phyloP scores from a whole-genome alignment of 768 basidiomycete species.

The Tulasnella sp. region DNA sequence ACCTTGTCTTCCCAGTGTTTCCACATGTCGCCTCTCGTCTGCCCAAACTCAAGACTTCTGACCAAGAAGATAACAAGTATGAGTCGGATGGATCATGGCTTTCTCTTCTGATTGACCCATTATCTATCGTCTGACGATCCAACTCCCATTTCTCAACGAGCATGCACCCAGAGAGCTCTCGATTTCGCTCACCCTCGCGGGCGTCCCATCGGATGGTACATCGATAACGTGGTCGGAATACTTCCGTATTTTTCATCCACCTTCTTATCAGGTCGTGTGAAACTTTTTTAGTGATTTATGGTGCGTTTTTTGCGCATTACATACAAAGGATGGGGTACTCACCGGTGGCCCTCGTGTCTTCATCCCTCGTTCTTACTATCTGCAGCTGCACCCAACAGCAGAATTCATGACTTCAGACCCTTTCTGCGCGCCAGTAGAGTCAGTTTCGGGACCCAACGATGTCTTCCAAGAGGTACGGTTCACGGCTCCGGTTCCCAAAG shows the following conservation, averaged over 20 bases:
- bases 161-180: not conserved
- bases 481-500: not conserved
- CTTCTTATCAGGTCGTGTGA: not conserved
- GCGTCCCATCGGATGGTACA: not conserved
- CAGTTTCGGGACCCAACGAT: not conserved
- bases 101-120: too few relatives aligned
- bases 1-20: too few relatives aligned
- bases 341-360: not conserved
- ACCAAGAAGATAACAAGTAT: too few relatives aligned
- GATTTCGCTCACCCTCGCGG: not conserved
- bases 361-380: not conserved
- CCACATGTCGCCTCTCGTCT: too few relatives aligned
- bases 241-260: not conserved
- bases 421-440: not conserved
- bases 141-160: too few relatives aligned
- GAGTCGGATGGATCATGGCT: too few relatives aligned
- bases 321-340: not conserved
- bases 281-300: not conserved
- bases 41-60: too few relatives aligned
- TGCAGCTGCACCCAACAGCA: not conserved
- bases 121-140: not conserved
- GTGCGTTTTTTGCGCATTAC: not conserved
- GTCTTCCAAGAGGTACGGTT: not conserved
- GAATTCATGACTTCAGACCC: not conserved
- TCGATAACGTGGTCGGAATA: not conserved